These are phyloP conservation scores for Wickerhamiella occidentalis DNA, from an alignment of 805 yeast genomes.

Conservation along the genomic window DNA sequence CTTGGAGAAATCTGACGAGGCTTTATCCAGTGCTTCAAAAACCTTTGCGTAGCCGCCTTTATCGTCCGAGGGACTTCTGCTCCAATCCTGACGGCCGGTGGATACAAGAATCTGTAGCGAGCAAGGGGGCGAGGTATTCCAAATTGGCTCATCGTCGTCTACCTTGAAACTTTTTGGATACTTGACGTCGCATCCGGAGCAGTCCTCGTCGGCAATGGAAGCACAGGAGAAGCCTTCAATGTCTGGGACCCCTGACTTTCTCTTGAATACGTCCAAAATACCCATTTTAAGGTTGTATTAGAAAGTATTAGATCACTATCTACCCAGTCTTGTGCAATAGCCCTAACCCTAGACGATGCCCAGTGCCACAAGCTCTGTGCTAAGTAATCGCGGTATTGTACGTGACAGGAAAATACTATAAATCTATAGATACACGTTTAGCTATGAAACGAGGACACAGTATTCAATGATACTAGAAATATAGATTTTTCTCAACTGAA, in stretches of 20 bases:
- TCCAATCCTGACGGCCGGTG: slow-evolving; percentile 81
- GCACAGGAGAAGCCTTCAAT: slow-evolving; percentile 13
- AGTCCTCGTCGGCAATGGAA: slow-evolving; percentile 16
- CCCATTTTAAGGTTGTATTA: neutral
- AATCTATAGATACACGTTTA: no score
- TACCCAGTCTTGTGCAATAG: no score
- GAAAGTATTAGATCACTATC: neutral
- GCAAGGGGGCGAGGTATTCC: slow-evolving; percentile 59
- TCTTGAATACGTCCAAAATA: neutral
- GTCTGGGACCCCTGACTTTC: neutral
- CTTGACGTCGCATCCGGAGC: slow-evolving; percentile 16
- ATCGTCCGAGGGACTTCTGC: slow-evolving; percentile 48
- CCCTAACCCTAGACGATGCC: no score
- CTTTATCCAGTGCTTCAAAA: slow-evolving; percentile 30
- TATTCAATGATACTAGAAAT: no score
- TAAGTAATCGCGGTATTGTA: no score
- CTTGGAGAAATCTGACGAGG: slow-evolving; percentile 9
- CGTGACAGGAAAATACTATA: no score
- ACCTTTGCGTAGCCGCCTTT: slow-evolving; percentile 18
- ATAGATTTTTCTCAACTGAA: no score
- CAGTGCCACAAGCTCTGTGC: no score
- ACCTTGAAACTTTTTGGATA: slow-evolving; percentile 34
- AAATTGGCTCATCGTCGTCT: slow-evolving; percentile 37
- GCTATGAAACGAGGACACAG: no score
- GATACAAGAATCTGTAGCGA: slow-evolving; percentile 67